A percentile compares a stretch with the other conserved stretches of the same genome.
phyloP scores from a whole-genome alignment of 2,329 filamentous ascomycete species.

The Didymosphaeria variabile region DNA sequence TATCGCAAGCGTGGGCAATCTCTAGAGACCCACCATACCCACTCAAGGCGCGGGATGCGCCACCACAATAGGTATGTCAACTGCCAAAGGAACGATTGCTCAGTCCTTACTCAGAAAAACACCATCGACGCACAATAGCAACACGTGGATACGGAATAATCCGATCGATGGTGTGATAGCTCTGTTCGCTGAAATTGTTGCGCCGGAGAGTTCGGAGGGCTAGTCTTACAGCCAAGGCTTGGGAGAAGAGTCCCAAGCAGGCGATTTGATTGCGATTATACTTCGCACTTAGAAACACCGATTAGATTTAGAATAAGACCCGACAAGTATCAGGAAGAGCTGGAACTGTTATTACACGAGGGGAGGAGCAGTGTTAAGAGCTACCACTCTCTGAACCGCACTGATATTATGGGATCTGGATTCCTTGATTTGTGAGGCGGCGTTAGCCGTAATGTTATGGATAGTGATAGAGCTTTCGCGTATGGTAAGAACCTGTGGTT shows the following conservation, averaged over 20 bases:
- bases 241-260: not conserved
- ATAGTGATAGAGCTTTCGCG: conserved; percentile 1
- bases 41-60: not conserved
- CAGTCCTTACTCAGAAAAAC: not conserved
- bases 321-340: not conserved
- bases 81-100: not conserved
- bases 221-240: not conserved
- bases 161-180: not conserved
- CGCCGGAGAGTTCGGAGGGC: not conserved
- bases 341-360: not conserved
- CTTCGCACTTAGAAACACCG: not conserved
- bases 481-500: conserved; percentile 5
- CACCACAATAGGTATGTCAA: not conserved
- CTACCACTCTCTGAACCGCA: conserved; percentile 4
- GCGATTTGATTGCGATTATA: not conserved
- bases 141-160: not conserved
- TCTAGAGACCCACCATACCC: not conserved
- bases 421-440: conserved; percentile 5
- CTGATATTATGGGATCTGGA: not conserved
- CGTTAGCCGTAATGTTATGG: not conserved
- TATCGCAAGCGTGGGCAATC: not conserved
- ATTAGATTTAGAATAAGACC: not conserved
- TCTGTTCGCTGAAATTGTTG: not conserved
- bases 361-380: not conserved
- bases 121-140: not conserved